phyloP scores from a whole-genome alignment of 306 rosid species.

The Vigna nakashimae region DNA sequence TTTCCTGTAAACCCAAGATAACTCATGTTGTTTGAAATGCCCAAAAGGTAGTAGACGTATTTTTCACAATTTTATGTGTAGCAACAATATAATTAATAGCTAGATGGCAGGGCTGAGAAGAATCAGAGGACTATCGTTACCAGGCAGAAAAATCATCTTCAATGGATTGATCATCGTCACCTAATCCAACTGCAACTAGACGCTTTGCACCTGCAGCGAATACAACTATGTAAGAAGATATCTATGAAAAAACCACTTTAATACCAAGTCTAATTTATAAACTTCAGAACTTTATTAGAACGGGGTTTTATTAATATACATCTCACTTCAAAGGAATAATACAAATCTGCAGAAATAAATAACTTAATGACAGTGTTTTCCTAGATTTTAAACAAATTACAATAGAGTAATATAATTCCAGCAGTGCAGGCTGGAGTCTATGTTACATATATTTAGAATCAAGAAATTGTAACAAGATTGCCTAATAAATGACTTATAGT shows the following conservation, averaged over 20 bases:
- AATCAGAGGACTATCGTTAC: conserved; percentile 47
- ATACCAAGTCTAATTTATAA: conserved; percentile 4
- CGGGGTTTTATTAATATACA: conserved; percentile 26
- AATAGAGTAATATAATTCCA: conserved; percentile 18
- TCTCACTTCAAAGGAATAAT: conserved; percentile 24
- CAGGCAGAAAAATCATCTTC: conserved; percentile 92
- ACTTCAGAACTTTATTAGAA: conserved; percentile 9
- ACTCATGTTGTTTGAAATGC: conserved; percentile 29
- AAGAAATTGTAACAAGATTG: conserved; percentile 1
- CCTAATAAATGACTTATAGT: neutral
- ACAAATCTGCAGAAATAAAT: conserved; percentile 10
- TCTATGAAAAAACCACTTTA: conserved; percentile 25
- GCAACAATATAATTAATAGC: conserved; percentile 17
- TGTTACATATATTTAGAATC: conserved; percentile 4
- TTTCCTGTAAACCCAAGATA: conserved; percentile 61
- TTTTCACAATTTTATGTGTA: conserved; percentile 22
- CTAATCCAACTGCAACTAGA: conserved; percentile 73
- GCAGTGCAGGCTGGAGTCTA: conserved; percentile 3
- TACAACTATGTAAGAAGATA: conserved; percentile 27
- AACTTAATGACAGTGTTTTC: neutral
- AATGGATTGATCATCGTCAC: conserved; percentile 90
- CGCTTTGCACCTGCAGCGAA: conserved; percentile 73
- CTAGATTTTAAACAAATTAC: conserved; percentile 4
- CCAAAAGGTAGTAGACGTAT: conserved; percentile 38
- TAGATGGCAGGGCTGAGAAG: conserved; percentile 16